Base-by-base conservation (phyloP, 2,329 filamentous ascomycete species). In the Penicillium sp. region DNA sequence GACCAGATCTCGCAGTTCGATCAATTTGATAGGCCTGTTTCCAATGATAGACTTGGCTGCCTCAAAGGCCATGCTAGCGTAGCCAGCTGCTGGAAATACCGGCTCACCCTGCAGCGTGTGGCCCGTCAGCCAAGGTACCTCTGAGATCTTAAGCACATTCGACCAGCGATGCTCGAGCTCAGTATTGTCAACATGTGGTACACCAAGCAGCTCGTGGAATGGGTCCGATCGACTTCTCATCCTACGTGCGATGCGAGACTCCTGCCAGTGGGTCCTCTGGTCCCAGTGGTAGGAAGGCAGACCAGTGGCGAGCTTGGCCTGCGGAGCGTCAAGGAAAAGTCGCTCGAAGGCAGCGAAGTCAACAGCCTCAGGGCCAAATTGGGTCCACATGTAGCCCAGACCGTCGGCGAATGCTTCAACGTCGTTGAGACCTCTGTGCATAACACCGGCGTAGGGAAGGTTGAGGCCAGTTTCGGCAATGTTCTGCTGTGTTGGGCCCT, bases 1-100 rank as follows among this genome's bases (percentile, higher is more conserved):
- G 42, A 25, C 49, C 11, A 68, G 39, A 25, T 68, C 48, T 3
- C 47, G 26, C 4, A 68, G 35, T 39, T 67, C 57, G 6, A 69
- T 37, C 8, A 66, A 37, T 9, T 49, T 13, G 26, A 60, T 29
- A 9, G 45, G 10, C 16, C 16, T 42, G 37, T n/a, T n/a, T 16
- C 11, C 37, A n/a, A n/a, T 16, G 37, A 42, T 14, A 14, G 11
- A 42, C 16, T 42, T 42, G 11, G 37, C 10, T 42, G 37, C 37
- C 16, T 42, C 37, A 14, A 42, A n/a, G 16, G 37, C 37, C 10
- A 42, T 14, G 37, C 11, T n/a, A 14, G 16, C 37, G 16, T 42
- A n/a, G 37, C 37, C 37, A 42, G 37, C 37, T 42, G 37, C 37
- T 42, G 37, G 37, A n/a, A 42, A 42, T 3, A 42, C 11, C 11